These are phyloP conservation scores for Cladosporium phlei DNA, from an alignment of 2,329 filamentous ascomycete species.

Conservation along the genomic window DNA sequence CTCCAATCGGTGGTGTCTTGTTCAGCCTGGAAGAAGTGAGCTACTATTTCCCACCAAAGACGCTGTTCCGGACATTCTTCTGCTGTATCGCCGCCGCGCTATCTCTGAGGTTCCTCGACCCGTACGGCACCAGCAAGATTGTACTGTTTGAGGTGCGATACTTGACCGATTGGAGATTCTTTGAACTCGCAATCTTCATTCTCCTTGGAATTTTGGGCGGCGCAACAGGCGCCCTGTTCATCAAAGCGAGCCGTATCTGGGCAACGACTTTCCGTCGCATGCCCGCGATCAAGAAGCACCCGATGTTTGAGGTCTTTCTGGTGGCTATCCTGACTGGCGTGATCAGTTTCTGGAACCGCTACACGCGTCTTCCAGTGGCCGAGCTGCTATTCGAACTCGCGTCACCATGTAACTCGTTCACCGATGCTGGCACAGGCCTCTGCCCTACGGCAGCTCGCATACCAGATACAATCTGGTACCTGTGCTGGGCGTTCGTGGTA, in stretches of 20 bases:
- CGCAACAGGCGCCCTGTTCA: constrained; percentile 81
- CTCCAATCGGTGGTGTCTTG: constrained; percentile 81
- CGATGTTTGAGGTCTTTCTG: constrained; percentile 79
- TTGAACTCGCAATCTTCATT: constrained; percentile 81
- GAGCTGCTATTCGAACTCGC: constrained; percentile 88
- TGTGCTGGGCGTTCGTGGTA: constrained; percentile 77
- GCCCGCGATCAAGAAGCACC: constrained; percentile 71
- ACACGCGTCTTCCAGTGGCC: constrained; percentile 83
- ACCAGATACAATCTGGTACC: constrained; percentile 64
- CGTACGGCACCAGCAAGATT: constrained; percentile 93
- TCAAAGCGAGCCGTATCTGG: constrained; percentile 91
- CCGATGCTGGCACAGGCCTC: constrained; percentile 64
- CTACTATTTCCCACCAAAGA: constrained; percentile 97
- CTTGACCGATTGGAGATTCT: constrained; percentile 84
- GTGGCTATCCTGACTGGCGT: constrained; percentile 82
- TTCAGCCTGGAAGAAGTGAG: constrained; percentile 94
- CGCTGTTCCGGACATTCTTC: constrained; percentile 94
- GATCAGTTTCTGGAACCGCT: constrained; percentile 86
- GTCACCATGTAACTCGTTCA: constrained; percentile 73
- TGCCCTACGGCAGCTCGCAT: constrained; percentile 76
- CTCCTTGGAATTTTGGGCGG: constrained; percentile 83
- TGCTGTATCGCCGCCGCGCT: constrained; percentile 89
- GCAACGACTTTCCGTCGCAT: constrained; percentile 83
- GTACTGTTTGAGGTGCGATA: constrained; percentile 95
- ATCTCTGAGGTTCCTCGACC: constrained; percentile 90